Percentiles rank a stretch among this genome's conserved stretches.
These are phyloP conservation scores for Logfia minima DNA, from an alignment of 129 eudicot species.

Conservation along the genomic window DNA sequence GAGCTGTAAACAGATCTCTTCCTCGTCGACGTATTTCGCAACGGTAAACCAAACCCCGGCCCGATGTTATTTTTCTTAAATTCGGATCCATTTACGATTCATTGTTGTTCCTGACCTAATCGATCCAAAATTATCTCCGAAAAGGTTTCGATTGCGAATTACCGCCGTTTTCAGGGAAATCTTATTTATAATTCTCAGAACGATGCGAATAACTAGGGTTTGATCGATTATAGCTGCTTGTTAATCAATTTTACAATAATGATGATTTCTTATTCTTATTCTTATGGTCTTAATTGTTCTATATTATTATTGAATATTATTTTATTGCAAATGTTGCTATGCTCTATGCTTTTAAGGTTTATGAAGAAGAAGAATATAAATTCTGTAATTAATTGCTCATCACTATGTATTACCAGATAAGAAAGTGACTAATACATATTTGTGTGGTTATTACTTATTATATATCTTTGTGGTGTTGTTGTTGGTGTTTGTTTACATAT, in stretches of 20 bases:
- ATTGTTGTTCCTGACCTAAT: background rate
- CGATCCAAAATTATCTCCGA: background rate
- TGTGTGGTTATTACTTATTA: background rate
- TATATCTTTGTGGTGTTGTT: background rate
- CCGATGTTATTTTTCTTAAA: background rate
- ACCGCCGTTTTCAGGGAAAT: background rate
- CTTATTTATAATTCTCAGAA: background rate
- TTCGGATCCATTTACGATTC: constrained; percentile 8
- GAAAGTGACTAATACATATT: background rate
- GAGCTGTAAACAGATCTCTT: constrained; percentile 22
- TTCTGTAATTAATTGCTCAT: background rate
- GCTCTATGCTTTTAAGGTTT: background rate
- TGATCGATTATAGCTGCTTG: constrained; percentile 1
- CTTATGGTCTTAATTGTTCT: background rate
- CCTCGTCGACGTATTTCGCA: constrained; percentile 16
- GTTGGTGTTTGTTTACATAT: constrained; percentile 2
- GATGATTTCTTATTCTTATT: no score
- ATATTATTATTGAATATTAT: background rate
- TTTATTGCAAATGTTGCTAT: background rate
- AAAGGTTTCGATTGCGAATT: background rate
- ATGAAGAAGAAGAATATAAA: background rate
- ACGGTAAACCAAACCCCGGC: constrained; percentile 21
- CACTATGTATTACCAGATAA: background rate
- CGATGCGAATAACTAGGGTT: constrained; percentile 5
- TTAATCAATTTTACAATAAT: background rate